A percentile compares a stretch with the other conserved stretches of the same genome.
Conservation (phyloP, 768 basidiomycete species). For the Daedaleopsis sinensis region DNA sequence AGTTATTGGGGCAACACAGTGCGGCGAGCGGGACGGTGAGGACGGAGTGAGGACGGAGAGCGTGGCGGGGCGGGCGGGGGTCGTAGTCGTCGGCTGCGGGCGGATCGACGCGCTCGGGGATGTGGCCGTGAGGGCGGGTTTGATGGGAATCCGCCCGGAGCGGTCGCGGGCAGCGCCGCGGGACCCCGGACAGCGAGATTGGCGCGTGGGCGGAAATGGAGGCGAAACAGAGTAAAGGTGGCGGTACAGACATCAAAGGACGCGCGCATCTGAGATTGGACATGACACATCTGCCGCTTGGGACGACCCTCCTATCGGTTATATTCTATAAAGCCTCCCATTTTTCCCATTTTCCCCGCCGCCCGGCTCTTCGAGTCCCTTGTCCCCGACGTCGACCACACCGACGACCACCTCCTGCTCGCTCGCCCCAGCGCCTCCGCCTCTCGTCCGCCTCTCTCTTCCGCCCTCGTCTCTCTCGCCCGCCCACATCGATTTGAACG, state of each 20-base stretch:
- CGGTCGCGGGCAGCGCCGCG: slow-evolving; percentile 1
- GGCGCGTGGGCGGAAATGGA: background rate
- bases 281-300: slow-evolving; percentile 10
- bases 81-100: background rate
- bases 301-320: slow-evolving; percentile 13
- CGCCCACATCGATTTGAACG: slow-evolving; percentile 10
- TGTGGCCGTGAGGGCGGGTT: slow-evolving; percentile 4
- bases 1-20: no score
- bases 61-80: background rate
- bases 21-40: no score
- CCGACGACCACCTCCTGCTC: background rate
- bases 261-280: slow-evolving; percentile 12
- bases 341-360: slow-evolving; percentile 22
- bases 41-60: no score
- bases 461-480: background rate
- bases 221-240: slow-evolving; percentile 15
- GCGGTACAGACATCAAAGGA: slow-evolving; percentile 17
- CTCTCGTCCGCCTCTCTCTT: background rate
- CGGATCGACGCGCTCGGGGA: background rate
- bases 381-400: background rate
- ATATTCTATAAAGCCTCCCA: slow-evolving; percentile 22
- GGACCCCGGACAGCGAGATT: slow-evolving; percentile 14
- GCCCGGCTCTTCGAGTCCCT: slow-evolving; percentile 12
- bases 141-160: background rate
- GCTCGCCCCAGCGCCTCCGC: background rate